A percentile compares a stretch with the other conserved stretches of the same genome.
phyloP scores from a whole-genome alignment of 2,329 filamentous ascomycete genomes.

The Claviceps pusilla region DNA sequence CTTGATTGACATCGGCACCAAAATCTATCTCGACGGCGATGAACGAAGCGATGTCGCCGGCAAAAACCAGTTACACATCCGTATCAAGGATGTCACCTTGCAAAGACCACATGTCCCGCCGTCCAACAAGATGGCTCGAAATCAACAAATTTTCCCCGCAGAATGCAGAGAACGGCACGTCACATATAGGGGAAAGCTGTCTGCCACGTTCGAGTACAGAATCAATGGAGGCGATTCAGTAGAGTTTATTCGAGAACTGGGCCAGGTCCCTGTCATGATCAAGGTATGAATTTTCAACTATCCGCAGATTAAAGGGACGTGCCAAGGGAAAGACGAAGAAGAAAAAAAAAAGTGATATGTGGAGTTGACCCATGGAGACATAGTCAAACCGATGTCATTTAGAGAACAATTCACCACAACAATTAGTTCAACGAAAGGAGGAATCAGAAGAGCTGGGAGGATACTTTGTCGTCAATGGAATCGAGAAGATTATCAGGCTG shows the following conservation, averaged over 20 bases:
- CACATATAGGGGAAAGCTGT: slow-evolving; percentile 77
- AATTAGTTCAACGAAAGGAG: slow-evolving; percentile 76
- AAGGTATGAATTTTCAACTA: slow-evolving; percentile 39
- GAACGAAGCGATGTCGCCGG: slow-evolving; percentile 41
- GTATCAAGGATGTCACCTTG: slow-evolving; percentile 66
- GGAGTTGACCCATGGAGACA: not conserved
- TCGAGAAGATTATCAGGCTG: slow-evolving; percentile 90
- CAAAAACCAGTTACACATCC: slow-evolving; percentile 63
- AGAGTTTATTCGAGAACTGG: slow-evolving; percentile 72
- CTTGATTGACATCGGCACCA: slow-evolving; percentile 77
- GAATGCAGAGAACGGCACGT: slow-evolving; percentile 90
- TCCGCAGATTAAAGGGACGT: not conserved
- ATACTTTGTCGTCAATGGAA: slow-evolving; percentile 95
- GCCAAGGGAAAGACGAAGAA: not conserved
- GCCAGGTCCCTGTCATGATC: slow-evolving; percentile 84
- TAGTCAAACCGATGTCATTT: slow-evolving; percentile 85
- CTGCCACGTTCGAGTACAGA: slow-evolving; percentile 67
- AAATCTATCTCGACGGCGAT: slow-evolving; percentile 72
- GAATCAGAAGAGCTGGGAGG: slow-evolving; percentile 92
- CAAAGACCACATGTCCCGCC: slow-evolving; percentile 68
- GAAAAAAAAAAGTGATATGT: not conserved
- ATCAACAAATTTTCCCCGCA: slow-evolving; percentile 74
- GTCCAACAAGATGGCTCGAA: slow-evolving; percentile 69
- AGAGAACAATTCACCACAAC: slow-evolving; percentile 66
- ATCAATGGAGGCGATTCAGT: slow-evolving; percentile 77